Evolutionary conservation across 768 basidiomycete genomes (phyloP).

Genomic region (Phylloporus arenicola): DNA sequence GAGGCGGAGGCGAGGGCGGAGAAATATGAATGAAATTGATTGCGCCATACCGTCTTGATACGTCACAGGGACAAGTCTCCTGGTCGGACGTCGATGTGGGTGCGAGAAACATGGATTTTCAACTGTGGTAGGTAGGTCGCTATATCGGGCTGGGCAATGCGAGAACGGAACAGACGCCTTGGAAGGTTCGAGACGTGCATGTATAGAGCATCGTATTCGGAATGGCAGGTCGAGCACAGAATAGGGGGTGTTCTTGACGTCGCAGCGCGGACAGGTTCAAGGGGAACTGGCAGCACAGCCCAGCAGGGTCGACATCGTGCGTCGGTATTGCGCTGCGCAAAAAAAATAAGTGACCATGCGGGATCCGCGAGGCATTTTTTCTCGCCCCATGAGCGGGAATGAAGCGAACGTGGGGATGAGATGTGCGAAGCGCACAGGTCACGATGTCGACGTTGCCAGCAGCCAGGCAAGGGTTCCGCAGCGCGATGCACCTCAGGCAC

Average conservation of each 20-base stretch:
- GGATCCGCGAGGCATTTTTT: slow-evolving; percentile 24
- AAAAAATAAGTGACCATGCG: slow-evolving; percentile 23
- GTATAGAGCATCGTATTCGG: background rate
- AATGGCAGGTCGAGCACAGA: background rate
- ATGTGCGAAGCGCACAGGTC: slow-evolving; percentile 9
- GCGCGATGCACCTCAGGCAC: slow-evolving; percentile 21
- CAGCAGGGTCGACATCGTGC: slow-evolving; percentile 1
- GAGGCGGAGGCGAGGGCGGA: slow-evolving; percentile 23
- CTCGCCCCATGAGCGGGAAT: slow-evolving; percentile 24
- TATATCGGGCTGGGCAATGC: slow-evolving; percentile 3
- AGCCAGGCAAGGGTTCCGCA: slow-evolving; percentile 6
- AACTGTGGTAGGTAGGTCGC: background rate
- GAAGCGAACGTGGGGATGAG: slow-evolving; percentile 18
- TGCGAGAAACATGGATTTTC: background rate
- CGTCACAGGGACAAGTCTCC: slow-evolving; percentile 27
- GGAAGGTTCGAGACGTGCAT: background rate
- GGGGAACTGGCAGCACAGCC: slow-evolving; percentile 17
- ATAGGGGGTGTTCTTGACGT: background rate
- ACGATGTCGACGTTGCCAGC: slow-evolving; percentile 22
- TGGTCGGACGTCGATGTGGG: slow-evolving; percentile 22
- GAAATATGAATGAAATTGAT: slow-evolving; percentile 10
- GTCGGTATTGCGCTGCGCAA: slow-evolving; percentile 17
- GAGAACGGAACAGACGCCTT: background rate
- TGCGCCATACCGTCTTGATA: slow-evolving; percentile 10
- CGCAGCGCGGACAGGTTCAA: slow-evolving; percentile 14